Percentiles rank a stretch among this genome's conserved stretches.
These are phyloP conservation scores for Neolecta irregularis DNA, from an alignment of 1,139 yeast species.

Conservation along the genomic window DNA sequence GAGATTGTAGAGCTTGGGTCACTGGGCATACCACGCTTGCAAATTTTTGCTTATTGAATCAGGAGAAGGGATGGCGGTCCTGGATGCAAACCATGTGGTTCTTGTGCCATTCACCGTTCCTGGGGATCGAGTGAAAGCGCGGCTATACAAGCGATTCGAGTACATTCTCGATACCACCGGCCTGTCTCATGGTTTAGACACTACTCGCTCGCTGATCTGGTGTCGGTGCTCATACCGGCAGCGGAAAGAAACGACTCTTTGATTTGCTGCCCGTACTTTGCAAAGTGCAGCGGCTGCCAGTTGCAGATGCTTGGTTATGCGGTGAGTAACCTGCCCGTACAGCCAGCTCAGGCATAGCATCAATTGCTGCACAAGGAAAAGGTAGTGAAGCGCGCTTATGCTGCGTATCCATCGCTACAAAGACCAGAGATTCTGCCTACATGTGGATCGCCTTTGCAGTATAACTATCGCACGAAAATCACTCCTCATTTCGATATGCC, in stretches of 20 bases:
- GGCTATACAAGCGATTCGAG: constrained; percentile 62
- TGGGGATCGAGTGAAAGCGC: constrained; percentile 59
- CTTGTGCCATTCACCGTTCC: constrained; percentile 78
- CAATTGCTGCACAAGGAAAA: constrained; percentile 59
- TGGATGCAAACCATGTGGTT: constrained; percentile 24
- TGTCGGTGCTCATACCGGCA: constrained; percentile 36
- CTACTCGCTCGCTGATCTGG: constrained; percentile 61
- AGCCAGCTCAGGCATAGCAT: too few relatives aligned
- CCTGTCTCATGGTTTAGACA: too few relatives aligned
- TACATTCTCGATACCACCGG: too few relatives aligned
- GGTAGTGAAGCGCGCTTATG: constrained; percentile 70
- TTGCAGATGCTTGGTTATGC: constrained; percentile 66
- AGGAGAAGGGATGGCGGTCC: constrained; percentile 37
- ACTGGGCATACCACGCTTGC: too few relatives aligned
- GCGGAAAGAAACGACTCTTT: constrained; percentile 37
- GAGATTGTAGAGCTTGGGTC: constrained; percentile 45
- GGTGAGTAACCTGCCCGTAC: too few relatives aligned
- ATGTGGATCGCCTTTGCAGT: constrained; percentile 63
- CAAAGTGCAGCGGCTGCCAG: constrained; percentile 83
- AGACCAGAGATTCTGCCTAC: constrained; percentile 51
- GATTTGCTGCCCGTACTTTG: constrained; percentile 59
- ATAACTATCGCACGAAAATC: constrained; percentile 70
- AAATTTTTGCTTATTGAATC: too few relatives aligned
- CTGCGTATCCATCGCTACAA: constrained; percentile 30
- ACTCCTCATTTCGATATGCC: constrained; percentile 93